Evolutionary conservation across 306 rosid species (phyloP), one percentile per base, ranked within the genome.

Genomic region (Lagenaria siceraria): DNA sequence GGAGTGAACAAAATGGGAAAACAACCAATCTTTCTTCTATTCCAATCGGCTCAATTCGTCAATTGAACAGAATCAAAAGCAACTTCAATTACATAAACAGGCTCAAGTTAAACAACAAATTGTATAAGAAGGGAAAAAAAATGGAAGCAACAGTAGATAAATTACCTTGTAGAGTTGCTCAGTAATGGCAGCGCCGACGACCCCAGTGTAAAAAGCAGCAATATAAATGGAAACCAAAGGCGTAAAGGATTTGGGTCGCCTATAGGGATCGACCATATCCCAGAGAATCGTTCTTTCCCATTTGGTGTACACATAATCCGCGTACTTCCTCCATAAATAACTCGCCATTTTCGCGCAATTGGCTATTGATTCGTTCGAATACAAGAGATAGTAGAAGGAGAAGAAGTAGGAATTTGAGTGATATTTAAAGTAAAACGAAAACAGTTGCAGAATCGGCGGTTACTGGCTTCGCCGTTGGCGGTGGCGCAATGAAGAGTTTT

Each of bases 131-230:
- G 36, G 7, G 5, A 8, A 15, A 4, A 17, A 4, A 17, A 55
- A 15, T 19, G 5, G 22, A 22, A 1, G 14, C 1, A 19, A 54
- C 24, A 27, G 27, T 8, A 1, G 10, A 5, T 7, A 40, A 69
- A 33, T 22, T 84, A 86, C 99, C 99, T 96, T 96, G 91, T 96
- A 86, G 52, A 87, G 98, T 79, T 96, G 97, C 85, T 92, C 98
- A 7, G 92, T 83, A 83, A 92, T 87, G 73, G 99, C 98, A 81
- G 99, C 87, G 58, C 86, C 93, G 51, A 96, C 21, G 76, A 95
- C 96, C 2, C 98, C 97, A 6, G 99, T 74, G 85, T 95, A 90
- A 81, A 95, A 95, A 75, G 92, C 99, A 52, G 92, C 87, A 5
- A 86, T 60, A 69, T 92, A 92, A 64, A 87, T 87, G 4, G 92